Conservation (phyloP, 164 flowering plant genomes). For the Berberis thunbergii region DNA sequence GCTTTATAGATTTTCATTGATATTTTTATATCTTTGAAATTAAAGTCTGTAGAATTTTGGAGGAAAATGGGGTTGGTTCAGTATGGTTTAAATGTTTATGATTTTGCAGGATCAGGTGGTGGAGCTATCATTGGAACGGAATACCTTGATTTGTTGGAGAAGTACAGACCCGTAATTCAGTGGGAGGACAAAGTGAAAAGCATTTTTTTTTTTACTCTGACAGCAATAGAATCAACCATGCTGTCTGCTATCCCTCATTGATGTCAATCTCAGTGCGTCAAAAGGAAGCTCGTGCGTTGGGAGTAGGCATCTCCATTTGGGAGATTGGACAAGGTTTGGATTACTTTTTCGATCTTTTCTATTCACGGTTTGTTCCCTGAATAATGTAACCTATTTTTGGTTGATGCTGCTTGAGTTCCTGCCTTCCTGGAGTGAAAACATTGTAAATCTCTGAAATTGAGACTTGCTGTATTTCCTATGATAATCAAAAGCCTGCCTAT, state of each 20-base stretch:
- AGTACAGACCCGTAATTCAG: constrained; percentile 51
- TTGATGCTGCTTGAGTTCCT: not conserved
- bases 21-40: too few relatives aligned
- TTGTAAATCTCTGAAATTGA: not conserved
- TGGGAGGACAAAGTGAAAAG: constrained; percentile 79
- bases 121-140: constrained; percentile 79
- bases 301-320: constrained; percentile 87
- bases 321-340: constrained; percentile 97
- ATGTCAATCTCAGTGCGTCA: constrained; percentile 59
- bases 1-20: too few relatives aligned
- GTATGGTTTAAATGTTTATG: not conserved
- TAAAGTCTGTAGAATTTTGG: too few relatives aligned
- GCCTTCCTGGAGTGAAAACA: not conserved
- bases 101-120: constrained; percentile 51
- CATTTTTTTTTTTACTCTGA: constrained; percentile 68
- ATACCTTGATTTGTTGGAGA: constrained; percentile 60
- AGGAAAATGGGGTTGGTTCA: not conserved
- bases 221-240: constrained; percentile 39
- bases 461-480: too few relatives aligned
- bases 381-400: not conserved
- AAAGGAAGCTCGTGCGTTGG: constrained; percentile 70
- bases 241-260: constrained; percentile 81
- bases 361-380: constrained; percentile 2
- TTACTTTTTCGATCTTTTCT: constrained; percentile 75
- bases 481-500: too few relatives aligned